These are phyloP conservation scores for Urtica urens DNA, from an alignment of 306 rosid genomes.

Conservation along the genomic window DNA sequence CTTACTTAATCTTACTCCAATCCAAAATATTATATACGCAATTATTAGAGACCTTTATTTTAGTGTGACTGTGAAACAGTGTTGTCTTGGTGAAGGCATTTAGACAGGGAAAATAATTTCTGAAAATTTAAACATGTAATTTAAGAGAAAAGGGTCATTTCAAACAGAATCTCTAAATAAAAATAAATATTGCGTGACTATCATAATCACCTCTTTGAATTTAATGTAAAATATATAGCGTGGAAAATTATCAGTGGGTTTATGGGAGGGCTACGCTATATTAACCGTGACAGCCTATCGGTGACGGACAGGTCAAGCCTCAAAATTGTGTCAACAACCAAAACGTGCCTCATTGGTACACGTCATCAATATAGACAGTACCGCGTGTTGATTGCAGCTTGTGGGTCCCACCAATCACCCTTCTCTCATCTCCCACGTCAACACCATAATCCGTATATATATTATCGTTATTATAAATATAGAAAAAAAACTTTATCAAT, in stretches of 20 bases:
- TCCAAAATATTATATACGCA: neutral
- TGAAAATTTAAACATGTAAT: too few relatives aligned
- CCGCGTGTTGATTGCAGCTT: constrained; percentile 71
- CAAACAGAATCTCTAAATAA: too few relatives aligned
- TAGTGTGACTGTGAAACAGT: neutral
- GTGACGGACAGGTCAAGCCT: constrained; percentile 47
- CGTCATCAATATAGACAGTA: constrained; percentile 48
- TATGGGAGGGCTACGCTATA: too few relatives aligned
- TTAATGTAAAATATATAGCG: too few relatives aligned
- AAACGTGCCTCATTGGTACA: constrained; percentile 30
- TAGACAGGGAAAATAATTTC: constrained; percentile 8
- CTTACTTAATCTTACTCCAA: neutral
- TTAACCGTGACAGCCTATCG: constrained; percentile 47
- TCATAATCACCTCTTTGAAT: too few relatives aligned
- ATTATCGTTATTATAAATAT: neutral
- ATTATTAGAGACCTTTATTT: neutral
- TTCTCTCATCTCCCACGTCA: constrained; percentile 11
- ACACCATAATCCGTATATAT: constrained; percentile 16
- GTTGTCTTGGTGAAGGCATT: constrained; percentile 1
- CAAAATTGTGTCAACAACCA: constrained; percentile 2
- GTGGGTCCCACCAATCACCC: constrained; percentile 19
- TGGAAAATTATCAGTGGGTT: too few relatives aligned
- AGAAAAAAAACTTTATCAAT: neutral
- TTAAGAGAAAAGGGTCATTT: too few relatives aligned
- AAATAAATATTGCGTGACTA: constrained; percentile 5